Conservation (phyloP, 2,329 filamentous ascomycete species). For the Geosmithia putterillii region DNA sequence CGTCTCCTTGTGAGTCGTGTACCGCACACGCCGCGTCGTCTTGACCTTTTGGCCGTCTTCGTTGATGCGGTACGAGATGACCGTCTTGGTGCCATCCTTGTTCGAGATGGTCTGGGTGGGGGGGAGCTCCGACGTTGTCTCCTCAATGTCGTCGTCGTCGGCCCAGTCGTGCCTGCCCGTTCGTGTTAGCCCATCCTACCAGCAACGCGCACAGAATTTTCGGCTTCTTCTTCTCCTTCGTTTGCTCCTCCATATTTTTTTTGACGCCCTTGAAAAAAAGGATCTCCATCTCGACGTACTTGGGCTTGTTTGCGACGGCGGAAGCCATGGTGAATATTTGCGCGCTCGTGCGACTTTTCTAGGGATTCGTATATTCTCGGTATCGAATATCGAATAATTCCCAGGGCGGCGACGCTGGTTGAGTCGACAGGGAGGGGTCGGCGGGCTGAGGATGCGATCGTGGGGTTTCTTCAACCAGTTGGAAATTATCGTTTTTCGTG, state of each 20-base stretch:
- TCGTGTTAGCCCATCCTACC: too few species aligned
- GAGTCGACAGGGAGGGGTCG: constrained; percentile 2
- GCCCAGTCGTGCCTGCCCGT: constrained; percentile 67
- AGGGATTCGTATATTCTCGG: not conserved
- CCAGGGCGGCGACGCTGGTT: not conserved
- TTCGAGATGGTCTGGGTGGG: constrained; percentile 83
- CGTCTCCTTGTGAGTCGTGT: constrained; percentile 79
- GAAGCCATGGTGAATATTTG: constrained; percentile 21
- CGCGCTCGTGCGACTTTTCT: not conserved
- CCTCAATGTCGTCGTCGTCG: constrained; percentile 89
- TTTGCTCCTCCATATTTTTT: not conserved
- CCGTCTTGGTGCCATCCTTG: constrained; percentile 97
- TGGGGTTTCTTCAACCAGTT: constrained; percentile 22
- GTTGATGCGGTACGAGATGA: constrained; percentile 80
- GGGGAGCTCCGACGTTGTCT: constrained; percentile 64
- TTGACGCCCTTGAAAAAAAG: not conserved
- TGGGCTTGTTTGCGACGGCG: constrained; percentile 25
- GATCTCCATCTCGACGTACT: constrained; percentile 16
- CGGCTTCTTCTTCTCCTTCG: not conserved
- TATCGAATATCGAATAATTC: not conserved
- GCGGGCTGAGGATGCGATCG: constrained; percentile 11
- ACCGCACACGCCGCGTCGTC: constrained; percentile 89
- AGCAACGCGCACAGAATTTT: too few species aligned
- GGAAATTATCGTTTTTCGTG: constrained; percentile 29
- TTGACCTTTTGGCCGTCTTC: constrained; percentile 94